A percentile compares a stretch with the other conserved stretches of the same genome.
Evolutionary conservation across 176 grass and related monocot species (phyloP).

Genomic region (Musa troglodytarum): DNA sequence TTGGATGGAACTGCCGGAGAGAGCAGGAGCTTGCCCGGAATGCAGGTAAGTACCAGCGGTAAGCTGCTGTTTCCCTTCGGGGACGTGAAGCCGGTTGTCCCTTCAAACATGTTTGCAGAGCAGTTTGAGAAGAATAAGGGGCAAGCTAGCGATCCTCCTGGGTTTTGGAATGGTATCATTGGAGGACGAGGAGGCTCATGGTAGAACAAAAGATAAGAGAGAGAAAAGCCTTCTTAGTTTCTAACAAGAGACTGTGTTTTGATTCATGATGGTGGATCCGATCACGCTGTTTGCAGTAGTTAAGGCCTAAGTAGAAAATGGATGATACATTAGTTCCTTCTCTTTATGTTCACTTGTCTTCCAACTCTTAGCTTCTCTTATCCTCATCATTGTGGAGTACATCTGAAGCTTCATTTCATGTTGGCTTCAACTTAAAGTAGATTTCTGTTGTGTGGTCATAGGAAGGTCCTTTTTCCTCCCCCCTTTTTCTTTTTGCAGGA

Average conservation of each 20-base stretch:
- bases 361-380: too few species aligned
- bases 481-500: too few species aligned
- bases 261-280: background rate
- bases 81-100: background rate
- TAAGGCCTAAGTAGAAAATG: background rate
- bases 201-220: background rate
- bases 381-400: background rate
- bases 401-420: constrained; percentile 19
- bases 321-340: background rate
- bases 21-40: background rate
- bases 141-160: constrained; percentile 9
- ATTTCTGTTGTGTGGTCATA: too few species aligned
- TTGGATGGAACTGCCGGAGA: background rate
- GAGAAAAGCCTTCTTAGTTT: too few species aligned
- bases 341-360: background rate
- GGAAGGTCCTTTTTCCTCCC: too few species aligned
- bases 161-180: constrained; percentile 14
- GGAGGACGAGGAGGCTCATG: constrained; percentile 2
- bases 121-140: constrained; percentile 10
- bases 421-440: constrained; percentile 9
- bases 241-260: background rate
- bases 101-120: background rate
- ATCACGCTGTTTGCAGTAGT: background rate
- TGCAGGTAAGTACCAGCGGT: background rate
- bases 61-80: constrained; percentile 14